Evolutionary conservation across 1,139 yeast genomes (phyloP), one percentile per base, ranked within the genome.

Genomic region (Taiozyma sp.): DNA sequence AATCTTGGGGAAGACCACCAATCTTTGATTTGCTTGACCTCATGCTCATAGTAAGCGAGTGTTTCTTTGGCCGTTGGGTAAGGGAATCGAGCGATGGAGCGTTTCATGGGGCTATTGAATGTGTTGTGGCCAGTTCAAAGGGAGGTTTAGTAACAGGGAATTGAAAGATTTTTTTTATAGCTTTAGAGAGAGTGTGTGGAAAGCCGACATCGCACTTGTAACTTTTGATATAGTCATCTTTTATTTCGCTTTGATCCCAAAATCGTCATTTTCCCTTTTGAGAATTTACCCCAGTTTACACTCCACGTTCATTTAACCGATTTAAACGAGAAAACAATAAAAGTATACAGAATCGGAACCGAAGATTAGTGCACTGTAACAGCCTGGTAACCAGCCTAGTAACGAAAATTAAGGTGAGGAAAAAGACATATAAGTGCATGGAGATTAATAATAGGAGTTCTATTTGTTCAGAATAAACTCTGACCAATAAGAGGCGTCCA

Each of bases 1-100:
- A 76, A 81, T 46, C 87, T 71, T 7, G 76, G 76, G 10, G 73
- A 59, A 1, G 68, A 61, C 79, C 84, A 81, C 84, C 85, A 81
- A 10, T 48, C 43, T 19, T 41, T 16, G 23, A 45, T 16, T 14
- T 23, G 28, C 4, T 19, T 10, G 12, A 43, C 30, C 9, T 47
- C 34, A 4, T 30, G 8, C 16, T 45, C 36, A 16, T 45, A 39
- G 19, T 45, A 32, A 8, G 23, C 7, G 1, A 48, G n/a, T 14
- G 40, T 41, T 4, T 44, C 44, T 12, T 30, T 27, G 13, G 47
- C 23, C 2, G 47, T 16, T 12, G 41, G 41, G 13, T 48, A 48
- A 3, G 50, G 50, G n/a, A 48, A 48, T 14, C 24, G 38, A 13
- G 50, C 40, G 13, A 38, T 19, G 6, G 40, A 9, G 24, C 40